Base-by-base conservation (phyloP, 1,139 yeast genomes). In the Candida smagusa region DNA sequence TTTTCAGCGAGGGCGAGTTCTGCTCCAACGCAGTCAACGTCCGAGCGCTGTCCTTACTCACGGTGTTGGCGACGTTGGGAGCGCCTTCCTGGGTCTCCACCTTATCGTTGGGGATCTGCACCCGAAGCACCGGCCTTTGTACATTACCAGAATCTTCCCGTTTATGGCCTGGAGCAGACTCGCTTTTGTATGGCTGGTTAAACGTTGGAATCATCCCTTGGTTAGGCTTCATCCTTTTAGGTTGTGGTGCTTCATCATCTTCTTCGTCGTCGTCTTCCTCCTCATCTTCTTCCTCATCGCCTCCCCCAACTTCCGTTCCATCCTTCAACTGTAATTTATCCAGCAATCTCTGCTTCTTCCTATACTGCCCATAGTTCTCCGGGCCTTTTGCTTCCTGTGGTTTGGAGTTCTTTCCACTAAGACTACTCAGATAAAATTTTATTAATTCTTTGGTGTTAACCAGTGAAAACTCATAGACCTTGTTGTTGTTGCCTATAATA, bases 401-500 rank as follows among this genome's bases (percentile, higher is more conserved):
- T 32, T 61, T 58, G 34, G 50, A 40, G 11, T 53, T 54, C 31
- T 33, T 35, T 8, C 33, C 33, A n/a, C 29, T 31, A 16, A 38
- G 13, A 28, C 37, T 42, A 33, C 33, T 42, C 43, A 72, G 65
- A 58, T 82, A 87, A 35, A 70, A 68, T 9, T 71, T 65, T 31
- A 89, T 59, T 32, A 90, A 63, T 36, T 81, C 82, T 23, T 74
- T 68, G 7, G 85, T 72, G 45, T 83, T 81, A 19, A 81, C 82
- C 5, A 95, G 81, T 6, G 90, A 77, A 54, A 82, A 90, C 61
- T 90, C 96, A 58, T 84, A 86, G 32, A 86, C 72, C 53, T 79
- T 79, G 49, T 86, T 84, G 61, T 87, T 88, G 54, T 79, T 79
- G n/a, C 96, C 96, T 33, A 89, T 72, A 24, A 92, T 88, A 19